phyloP scores from a whole-genome alignment of 768 basidiomycete species.

The Suillus subalutaceus region DNA sequence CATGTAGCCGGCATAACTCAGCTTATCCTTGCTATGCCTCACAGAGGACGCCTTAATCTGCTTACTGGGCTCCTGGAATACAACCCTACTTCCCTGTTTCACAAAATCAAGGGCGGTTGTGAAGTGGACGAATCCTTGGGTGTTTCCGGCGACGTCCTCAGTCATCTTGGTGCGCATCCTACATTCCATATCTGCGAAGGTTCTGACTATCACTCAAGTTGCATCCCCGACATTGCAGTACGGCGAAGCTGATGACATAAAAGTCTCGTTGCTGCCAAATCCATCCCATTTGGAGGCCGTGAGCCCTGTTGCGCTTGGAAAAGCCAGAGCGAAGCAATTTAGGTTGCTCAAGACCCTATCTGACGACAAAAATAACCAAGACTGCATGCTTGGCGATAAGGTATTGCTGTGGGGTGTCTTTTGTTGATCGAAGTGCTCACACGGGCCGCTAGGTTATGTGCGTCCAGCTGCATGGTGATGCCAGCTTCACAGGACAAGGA shows the following conservation, averaged over 20 bases:
- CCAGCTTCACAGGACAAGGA: conserved; percentile 89
- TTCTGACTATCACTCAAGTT: conserved; percentile 37
- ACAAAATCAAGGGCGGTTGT: conserved; percentile 82
- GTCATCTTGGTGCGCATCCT: conserved; percentile 65
- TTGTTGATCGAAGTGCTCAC: neutral
- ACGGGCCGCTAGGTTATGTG: conserved; percentile 76
- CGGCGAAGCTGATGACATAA: conserved; percentile 52
- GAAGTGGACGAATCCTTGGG: conserved; percentile 70
- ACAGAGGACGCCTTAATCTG: conserved; percentile 85
- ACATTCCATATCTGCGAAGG: neutral
- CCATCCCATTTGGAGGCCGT: conserved; percentile 90
- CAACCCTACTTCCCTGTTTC: conserved; percentile 71
- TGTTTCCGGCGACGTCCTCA: conserved; percentile 84
- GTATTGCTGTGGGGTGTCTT: conserved; percentile 11
- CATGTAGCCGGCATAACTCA: conserved; percentile 65
- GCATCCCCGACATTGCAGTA: conserved; percentile 69
- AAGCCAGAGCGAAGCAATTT: conserved; percentile 90
- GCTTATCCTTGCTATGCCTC: conserved; percentile 84
- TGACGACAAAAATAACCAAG: conserved; percentile 24
- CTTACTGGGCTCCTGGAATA: conserved; percentile 76
- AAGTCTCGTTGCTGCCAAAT: conserved; percentile 79
- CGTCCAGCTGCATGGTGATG: conserved; percentile 91
- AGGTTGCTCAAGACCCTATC: conserved; percentile 70
- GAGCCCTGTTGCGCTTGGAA: conserved; percentile 85
- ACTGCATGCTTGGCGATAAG: conserved; percentile 36